These are phyloP conservation scores for Eutrema heterophyllum DNA, from an alignment of 345 rosid species.

Conservation along the genomic window DNA sequence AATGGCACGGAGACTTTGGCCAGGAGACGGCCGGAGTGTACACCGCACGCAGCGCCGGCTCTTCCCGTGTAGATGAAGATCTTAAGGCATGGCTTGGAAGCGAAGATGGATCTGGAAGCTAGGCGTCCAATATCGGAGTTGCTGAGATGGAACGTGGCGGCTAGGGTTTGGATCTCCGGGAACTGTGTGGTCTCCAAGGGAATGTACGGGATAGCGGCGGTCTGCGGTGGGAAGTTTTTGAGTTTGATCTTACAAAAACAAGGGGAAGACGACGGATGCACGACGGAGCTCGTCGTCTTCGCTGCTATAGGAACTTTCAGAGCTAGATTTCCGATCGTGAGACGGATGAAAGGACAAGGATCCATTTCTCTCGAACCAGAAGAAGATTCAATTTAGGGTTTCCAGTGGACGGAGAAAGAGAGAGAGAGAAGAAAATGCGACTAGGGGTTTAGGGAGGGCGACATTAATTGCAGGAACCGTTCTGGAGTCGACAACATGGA, in stretches of 20 bases:
- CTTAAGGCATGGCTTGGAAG: slow-evolving; percentile 47
- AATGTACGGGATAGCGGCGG: slow-evolving; percentile 63
- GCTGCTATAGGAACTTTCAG: slow-evolving; percentile 65
- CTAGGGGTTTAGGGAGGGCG: slow-evolving; percentile 13
- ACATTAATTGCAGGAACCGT: slow-evolving; percentile 20
- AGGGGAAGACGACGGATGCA: slow-evolving; percentile 75
- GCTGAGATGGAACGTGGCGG: slow-evolving; percentile 78
- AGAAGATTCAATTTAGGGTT: not conserved
- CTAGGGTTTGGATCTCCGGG: slow-evolving; percentile 40
- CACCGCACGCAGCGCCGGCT: slow-evolving; percentile 67
- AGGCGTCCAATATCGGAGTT: slow-evolving; percentile 55
- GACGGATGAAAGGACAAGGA: slow-evolving; percentile 88
- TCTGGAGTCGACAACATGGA: not conserved
- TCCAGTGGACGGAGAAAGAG: not conserved
- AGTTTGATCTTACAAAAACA: slow-evolving; percentile 83
- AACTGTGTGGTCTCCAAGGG: slow-evolving; percentile 37
- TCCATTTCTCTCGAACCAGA: slow-evolving; percentile 44
- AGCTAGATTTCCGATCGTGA: slow-evolving; percentile 66
- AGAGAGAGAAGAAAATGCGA: not conserved
- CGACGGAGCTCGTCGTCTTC: slow-evolving; percentile 64
- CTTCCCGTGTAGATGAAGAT: slow-evolving; percentile 71
- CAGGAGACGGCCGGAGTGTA: slow-evolving; percentile 58
- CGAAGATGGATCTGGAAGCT: slow-evolving; percentile 56
- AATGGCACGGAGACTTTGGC: slow-evolving; percentile 73
- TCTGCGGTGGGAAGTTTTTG: slow-evolving; percentile 54